phyloP scores from a whole-genome alignment of 106 monocot genomes.

The Agapanthus africanus region DNA sequence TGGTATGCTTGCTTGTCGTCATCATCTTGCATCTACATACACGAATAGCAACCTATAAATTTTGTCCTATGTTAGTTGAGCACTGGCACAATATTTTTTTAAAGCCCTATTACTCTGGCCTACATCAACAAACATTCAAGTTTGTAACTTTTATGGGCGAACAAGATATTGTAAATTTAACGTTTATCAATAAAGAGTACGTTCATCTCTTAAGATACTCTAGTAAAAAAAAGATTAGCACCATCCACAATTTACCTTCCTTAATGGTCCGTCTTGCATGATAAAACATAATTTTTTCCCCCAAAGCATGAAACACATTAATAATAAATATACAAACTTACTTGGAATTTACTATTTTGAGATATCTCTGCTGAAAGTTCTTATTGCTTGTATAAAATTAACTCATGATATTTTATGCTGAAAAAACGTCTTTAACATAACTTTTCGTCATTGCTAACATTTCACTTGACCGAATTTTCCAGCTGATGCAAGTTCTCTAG shows the following conservation, averaged over 20 bases:
- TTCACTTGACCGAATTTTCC: neutral
- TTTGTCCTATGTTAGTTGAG: too few species aligned
- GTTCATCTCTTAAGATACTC: neutral
- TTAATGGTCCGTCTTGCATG: neutral
- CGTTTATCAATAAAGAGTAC: neutral
- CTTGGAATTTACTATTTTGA: neutral
- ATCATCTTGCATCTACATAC: too few species aligned
- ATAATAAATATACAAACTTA: neutral
- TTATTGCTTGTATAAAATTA: neutral
- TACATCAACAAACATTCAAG: too few species aligned
- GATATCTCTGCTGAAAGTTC: neutral
- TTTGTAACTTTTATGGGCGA: neutral
- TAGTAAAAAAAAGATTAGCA: neutral
- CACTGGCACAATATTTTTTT: too few species aligned
- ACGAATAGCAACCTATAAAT: too few species aligned
- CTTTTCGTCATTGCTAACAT: slow-evolving; percentile 1
- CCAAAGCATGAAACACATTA: neutral
- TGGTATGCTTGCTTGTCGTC: too few species aligned
- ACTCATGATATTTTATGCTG: neutral
- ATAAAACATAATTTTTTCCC: neutral
- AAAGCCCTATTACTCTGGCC: too few species aligned
- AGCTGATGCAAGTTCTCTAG: slow-evolving; percentile 59
- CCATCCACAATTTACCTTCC: neutral
- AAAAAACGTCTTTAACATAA: neutral
- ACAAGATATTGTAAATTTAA: neutral